A percentile compares a stretch with the other conserved stretches of the same genome.
Conservation (phyloP, 192 early-diverging fungal species). For the Allomyces macrogynus region DNA sequence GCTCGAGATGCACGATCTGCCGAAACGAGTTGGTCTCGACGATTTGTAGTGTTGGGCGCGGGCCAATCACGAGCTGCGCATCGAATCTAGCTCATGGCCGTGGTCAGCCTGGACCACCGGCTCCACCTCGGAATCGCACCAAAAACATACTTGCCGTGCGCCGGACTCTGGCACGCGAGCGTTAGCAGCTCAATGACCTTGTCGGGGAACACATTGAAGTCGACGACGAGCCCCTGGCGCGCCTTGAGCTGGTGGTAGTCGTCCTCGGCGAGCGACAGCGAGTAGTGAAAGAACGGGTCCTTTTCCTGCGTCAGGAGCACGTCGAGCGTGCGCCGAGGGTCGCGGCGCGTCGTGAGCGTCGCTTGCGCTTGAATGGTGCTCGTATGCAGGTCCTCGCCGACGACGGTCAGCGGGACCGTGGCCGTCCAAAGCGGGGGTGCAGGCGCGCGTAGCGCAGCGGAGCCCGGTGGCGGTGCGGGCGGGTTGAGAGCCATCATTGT, state of each 20-base stretch:
- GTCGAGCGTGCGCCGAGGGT: conserved; percentile 8
- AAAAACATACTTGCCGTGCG: no score
- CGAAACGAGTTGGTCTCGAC: conserved; percentile 33
- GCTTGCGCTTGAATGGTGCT: neutral
- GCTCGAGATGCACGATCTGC: conserved; percentile 26
- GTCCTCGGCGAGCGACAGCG: conserved; percentile 19
- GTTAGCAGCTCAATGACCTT: conserved; percentile 24
- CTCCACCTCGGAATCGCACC: no score
- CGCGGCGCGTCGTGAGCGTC: neutral
- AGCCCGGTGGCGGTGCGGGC: neutral
- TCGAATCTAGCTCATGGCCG: conserved; percentile 15
- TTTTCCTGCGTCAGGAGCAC: conserved; percentile 21
- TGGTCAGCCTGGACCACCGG: neutral
- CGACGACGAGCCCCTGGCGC: conserved; percentile 27
- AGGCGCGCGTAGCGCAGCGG: neutral
- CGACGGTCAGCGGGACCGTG: neutral
- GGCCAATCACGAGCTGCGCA: conserved; percentile 11
- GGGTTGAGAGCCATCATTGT: neutral
- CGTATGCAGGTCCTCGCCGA: neutral
- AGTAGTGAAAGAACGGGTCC: conserved; percentile 29
- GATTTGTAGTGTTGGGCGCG: conserved; percentile 13
- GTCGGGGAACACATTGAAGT: conserved; percentile 29
- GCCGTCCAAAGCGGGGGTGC: neutral
- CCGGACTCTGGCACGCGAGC: no score
- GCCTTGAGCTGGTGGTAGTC: conserved; percentile 24